A percentile compares a stretch with the other conserved stretches of the same genome.
Evolutionary conservation across 345 rosid species (phyloP).

Genomic region (Rhodomyrtus tomentosa): DNA sequence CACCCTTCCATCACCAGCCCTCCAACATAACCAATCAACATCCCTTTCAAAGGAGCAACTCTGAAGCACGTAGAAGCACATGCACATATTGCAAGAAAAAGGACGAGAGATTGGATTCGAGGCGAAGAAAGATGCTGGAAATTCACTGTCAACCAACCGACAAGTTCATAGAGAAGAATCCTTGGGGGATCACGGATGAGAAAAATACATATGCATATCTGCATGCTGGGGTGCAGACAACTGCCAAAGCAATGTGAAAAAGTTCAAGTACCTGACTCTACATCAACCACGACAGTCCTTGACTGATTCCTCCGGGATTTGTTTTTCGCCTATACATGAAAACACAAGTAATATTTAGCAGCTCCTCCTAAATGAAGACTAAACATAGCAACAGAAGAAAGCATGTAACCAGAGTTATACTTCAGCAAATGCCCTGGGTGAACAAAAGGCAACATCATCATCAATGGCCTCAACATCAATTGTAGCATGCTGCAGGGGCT

Average conservation of each 20-base stretch:
- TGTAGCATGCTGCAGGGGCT: conserved; percentile 8
- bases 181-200: not conserved
- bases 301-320: conserved; percentile 43
- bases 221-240: not conserved
- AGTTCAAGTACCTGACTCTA: conserved; percentile 50
- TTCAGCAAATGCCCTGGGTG: conserved; percentile 68
- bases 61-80: not conserved
- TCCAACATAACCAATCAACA: not conserved
- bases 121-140: not conserved
- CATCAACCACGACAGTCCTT: conserved; percentile 36
- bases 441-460: conserved; percentile 67
- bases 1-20: not conserved
- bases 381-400: not conserved
- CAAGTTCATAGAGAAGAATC: not conserved
- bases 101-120: not conserved
- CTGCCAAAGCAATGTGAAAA: not conserved
- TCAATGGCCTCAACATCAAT: conserved; percentile 74
- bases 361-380: not conserved
- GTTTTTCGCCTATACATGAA: conserved; percentile 47
- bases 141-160: not conserved
- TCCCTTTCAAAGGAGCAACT: not conserved
- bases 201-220: not conserved
- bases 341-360: conserved; percentile 3
- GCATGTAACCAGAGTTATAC: conserved; percentile 21
- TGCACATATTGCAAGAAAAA: not conserved